Base-by-base conservation (phyloP, 495 filamentous ascomycete genomes). In the Podospora pseudoanserina region DNA sequence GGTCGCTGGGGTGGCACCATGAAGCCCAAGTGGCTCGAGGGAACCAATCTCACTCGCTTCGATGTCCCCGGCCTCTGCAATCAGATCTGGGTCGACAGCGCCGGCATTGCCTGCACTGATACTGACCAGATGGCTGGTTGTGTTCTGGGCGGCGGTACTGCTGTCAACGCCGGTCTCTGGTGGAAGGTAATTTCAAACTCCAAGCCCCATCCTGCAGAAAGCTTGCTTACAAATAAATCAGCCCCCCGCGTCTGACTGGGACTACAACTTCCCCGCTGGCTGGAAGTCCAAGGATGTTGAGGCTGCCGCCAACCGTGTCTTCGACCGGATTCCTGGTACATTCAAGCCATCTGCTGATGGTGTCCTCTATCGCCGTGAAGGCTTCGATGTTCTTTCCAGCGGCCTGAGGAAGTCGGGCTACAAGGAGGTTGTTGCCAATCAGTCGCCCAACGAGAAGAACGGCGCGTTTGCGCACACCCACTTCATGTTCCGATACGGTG, bases 1-100 rank as follows among this genome's bases (percentile, higher is more conserved):
- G 86, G 83, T 60, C 76, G 82, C 64, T 87, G 83, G 79, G 84
- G 86, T 54, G 88, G 88, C 59, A 83, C 73, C n/a, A 71, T 82
- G 72, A 83, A 80, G 68, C 88, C 89, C 26, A 82, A 84, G 16
- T 90, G 90, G 84, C 82, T 91, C 20, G 76, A 80, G 34, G 86
- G 86, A 32, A 88, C 87, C 60, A 85, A 86, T 56, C 79, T 93
- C 34, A 92, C 90, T 55, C 83, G 89, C 19, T 91, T 92, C 71
- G 91, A 93, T 72, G 85, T 93, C 11, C 91, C 91, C 4, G 91
- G 91, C 64, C 83, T 92, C 64, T 90, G 87, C 78, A 90, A 87
- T 69, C 83, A 88, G 73, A 89, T 89, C 64, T 91, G 85, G 85
- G 81, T 81, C 58, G 83, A 86, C 71, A 87, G 84, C 26, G 78